Conservation (phyloP, 768 basidiomycete genomes). For the Russula lepida region DNA sequence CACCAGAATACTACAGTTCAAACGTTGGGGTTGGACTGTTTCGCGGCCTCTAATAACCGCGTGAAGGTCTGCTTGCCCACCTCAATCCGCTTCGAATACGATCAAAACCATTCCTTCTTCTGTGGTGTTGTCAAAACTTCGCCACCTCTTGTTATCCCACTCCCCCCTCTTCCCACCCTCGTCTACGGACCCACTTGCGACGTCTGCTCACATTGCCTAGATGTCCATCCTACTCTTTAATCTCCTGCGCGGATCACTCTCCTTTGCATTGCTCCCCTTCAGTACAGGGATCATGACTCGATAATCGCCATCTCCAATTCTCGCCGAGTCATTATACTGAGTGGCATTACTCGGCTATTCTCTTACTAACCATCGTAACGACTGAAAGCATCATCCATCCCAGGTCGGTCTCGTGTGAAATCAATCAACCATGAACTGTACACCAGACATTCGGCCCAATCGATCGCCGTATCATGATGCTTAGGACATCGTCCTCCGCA, state of each 20-base stretch:
- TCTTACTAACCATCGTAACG: neutral
- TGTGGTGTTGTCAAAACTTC: neutral
- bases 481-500: neutral
- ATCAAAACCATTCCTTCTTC: neutral
- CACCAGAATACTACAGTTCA: neutral
- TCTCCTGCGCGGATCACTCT: neutral
- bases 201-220: neutral
- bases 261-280: neutral
- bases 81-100: neutral
- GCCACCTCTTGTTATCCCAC: neutral
- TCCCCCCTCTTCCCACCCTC: too few species aligned
- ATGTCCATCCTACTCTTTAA: neutral
- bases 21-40: neutral
- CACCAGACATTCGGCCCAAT: neutral
- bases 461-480: neutral
- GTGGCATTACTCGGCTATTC: neutral
- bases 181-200: neutral
- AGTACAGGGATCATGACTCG: neutral
- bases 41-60: neutral
- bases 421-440: too few species aligned
- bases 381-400: neutral
- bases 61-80: neutral
- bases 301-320: neutral
- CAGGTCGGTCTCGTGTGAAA: too few species aligned
- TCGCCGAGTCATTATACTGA: neutral